A percentile compares a stretch with the other conserved stretches of the same genome.
Evolutionary conservation across 768 basidiomycete genomes (phyloP).

Genomic region (Boletellus ananiceps): DNA sequence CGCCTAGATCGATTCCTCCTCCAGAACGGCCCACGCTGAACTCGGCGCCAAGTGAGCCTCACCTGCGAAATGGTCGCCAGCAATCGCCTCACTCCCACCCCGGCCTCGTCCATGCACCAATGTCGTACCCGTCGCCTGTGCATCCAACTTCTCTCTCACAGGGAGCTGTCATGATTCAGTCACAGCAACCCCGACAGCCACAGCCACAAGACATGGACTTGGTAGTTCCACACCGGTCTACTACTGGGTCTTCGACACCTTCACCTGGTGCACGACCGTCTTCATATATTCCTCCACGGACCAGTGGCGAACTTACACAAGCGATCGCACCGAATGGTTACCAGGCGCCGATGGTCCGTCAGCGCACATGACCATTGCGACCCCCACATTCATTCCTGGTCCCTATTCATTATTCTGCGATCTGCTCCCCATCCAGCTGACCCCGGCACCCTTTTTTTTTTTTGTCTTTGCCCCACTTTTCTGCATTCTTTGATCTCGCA

Average conservation of each 20-base stretch:
- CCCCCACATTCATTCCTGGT: neutral
- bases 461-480: slow-evolving; percentile 20
- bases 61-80: slow-evolving; percentile 37
- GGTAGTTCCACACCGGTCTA: slow-evolving; percentile 36
- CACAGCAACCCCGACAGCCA: slow-evolving; percentile 36
- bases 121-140: slow-evolving; percentile 41
- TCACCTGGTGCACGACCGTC: slow-evolving; percentile 44
- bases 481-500: slow-evolving; percentile 40
- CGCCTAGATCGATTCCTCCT: slow-evolving; percentile 30
- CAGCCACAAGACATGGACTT: slow-evolving; percentile 44
- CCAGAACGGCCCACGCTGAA: slow-evolving; percentile 46
- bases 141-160: slow-evolving; percentile 46
- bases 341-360: slow-evolving; percentile 43
- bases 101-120: slow-evolving; percentile 37
- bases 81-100: slow-evolving; percentile 40
- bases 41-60: slow-evolving; percentile 35
- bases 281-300: slow-evolving; percentile 46
- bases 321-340: slow-evolving; percentile 41
- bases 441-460: slow-evolving; percentile 22
- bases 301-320: slow-evolving; percentile 41
- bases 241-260: slow-evolving; percentile 29
- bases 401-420: slow-evolving; percentile 12
- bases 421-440: slow-evolving; percentile 27
- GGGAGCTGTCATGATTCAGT: slow-evolving; percentile 40
- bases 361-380: slow-evolving; percentile 41